Evolutionary conservation across 1,139 yeast genomes (phyloP), one percentile per base, ranked within the genome.

Genomic region (Suhomyces guaymorum): DNA sequence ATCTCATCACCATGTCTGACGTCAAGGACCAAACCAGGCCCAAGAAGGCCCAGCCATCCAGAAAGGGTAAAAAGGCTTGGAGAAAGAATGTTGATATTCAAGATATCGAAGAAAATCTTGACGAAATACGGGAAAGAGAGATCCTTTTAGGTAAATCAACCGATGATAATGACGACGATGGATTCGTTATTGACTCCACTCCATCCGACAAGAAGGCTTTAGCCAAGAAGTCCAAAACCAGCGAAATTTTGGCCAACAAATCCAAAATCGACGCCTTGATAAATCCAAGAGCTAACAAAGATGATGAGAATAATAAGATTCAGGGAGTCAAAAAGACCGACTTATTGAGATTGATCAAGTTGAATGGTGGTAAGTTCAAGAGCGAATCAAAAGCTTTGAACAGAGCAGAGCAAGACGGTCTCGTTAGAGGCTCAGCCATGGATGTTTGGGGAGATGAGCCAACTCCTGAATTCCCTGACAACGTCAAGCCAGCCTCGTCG

Each of bases 61-160:
- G 97, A 52, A 92, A 92, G 68, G 96, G 96, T 35, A 90, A 86
- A 71, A 82, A 75, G 57, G 85, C 97, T 5, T 92, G 98, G 98
- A 82, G 97, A 61, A 92, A 92, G 63, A 87, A 92, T 59, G 86
- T 92, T 41, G 95, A 92, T 55, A 67, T 92, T 17, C 80, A 78
- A 15, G 96, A 88, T 42, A 66, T 92, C 33, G 89, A 85, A 54
- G 61, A 66, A 27, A 84, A 82, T 6, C 66, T 92, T 31, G 94
- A 83, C 46, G 79, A 75, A 30, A 70, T 74, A 35, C 70, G 88
- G 38, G 94, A 85, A 36, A 75, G 78, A 41, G 77, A 84, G 50
- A 73, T 84, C 37, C 70, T 75, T 23, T 73, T 80, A 42, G 96
- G 95, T 51, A 70, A 71, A 34, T 18, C 28, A 8, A 24, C 57